phyloP scores from a whole-genome alignment of 805 yeast genomes.

The Kuraishia floccosa region DNA sequence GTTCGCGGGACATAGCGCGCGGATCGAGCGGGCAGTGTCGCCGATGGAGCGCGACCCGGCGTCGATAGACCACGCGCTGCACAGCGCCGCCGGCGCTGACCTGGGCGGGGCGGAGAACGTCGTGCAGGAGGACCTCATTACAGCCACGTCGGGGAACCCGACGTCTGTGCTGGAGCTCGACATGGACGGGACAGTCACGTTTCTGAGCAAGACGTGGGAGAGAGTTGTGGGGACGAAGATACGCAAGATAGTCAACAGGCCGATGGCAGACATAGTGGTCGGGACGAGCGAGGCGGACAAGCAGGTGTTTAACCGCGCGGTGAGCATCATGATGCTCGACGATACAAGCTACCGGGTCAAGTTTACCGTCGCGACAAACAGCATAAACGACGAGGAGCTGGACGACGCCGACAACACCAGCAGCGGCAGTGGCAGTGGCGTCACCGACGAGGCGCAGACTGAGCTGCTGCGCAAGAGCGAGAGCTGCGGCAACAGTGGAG shows the following conservation, averaged over 20 bases:
- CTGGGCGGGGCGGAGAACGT: no score
- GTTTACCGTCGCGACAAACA: conserved; percentile 45
- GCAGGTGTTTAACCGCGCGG: conserved; percentile 58
- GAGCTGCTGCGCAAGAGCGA: not conserved
- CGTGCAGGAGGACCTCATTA: conserved; percentile 32
- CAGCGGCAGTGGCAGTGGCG: not conserved
- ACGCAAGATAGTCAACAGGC: conserved; percentile 38
- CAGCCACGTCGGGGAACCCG: conserved; percentile 60
- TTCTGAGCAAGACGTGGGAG: conserved; percentile 72
- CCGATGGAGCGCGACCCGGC: no score
- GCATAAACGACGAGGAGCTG: conserved; percentile 2
- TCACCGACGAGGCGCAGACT: not conserved
- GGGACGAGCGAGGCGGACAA: conserved; percentile 55
- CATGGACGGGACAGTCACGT: conserved; percentile 66
- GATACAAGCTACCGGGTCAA: conserved; percentile 71
- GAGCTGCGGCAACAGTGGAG: conserved; percentile 1
- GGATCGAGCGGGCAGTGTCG: no score
- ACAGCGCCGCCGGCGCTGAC: no score
- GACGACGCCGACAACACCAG: not conserved
- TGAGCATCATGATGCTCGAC: conserved; percentile 56
- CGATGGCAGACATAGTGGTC: conserved; percentile 51
- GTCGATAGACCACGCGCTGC: no score
- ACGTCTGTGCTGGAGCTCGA: conserved; percentile 79
- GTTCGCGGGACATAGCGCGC: no score
- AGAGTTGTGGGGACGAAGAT: conserved; percentile 58